Evolutionary conservation across 2,329 filamentous ascomycete genomes (phyloP), one percentile per base, ranked within the genome.

Genomic region (Trichoderma gracile): DNA sequence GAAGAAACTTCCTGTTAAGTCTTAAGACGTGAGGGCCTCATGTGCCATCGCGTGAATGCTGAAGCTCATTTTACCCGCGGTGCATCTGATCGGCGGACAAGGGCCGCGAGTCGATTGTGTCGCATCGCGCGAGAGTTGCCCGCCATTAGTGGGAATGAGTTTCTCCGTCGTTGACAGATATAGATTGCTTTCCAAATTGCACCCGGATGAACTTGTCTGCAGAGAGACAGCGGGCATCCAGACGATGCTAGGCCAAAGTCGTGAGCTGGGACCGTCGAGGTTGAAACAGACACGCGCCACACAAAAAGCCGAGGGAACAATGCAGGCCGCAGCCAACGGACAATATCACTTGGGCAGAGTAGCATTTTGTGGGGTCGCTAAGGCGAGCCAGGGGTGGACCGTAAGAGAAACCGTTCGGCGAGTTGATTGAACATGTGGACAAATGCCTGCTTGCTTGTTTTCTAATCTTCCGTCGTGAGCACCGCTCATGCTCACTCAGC

Each of bases 61-160:
- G 23, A 60, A 43, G 23, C 47, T 43, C 47, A 40, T 60, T 60
- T 52, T 60, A 60, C 19, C 46, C 57, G 57, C 17, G 57, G 52
- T 60, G 47, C 57, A 60, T 52, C 46, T 47, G 46, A 60, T 60
- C 46, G 30, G 14, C 42, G 38, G 46, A 19, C 21, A n/a, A 27
- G 46, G n/a, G 23, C 57, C 57, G 21, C 19, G 45, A 12, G 25
- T 40, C 50, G 60, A 56, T 56, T 40, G 30, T 12, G 60, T 55
- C 40, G 60, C 52, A 55, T 63, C n/a, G 12, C 42, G 49, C 52
- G 30, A 19, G 50, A 54, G 5, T 19, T 19, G 30, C 27, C 62
- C 15, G n/a, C 40, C 23, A 65, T 63, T 63, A 49, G 63, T 63
- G 63, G 63, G 63, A 65, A 42, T 65, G 49, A n/a, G 30, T 65